Conservation (phyloP, 225 moss, liverwort and hornwort species). For the Antitrichia curtipendula region DNA sequence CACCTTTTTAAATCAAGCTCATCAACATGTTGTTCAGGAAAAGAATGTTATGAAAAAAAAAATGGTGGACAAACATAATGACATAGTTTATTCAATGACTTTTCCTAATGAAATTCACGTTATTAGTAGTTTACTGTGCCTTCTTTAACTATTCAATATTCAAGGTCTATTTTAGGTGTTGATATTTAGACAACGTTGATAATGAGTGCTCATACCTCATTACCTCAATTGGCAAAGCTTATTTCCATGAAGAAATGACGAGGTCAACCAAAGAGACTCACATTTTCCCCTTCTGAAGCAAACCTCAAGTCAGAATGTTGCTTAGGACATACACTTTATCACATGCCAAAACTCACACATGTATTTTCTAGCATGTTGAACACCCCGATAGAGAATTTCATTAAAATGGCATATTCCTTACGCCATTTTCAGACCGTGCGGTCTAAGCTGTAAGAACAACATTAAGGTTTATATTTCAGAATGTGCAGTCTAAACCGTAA, state of each 20-base stretch:
- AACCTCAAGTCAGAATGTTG: not conserved
- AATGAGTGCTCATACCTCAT: not conserved
- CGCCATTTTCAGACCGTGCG: too few relatives aligned
- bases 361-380: not conserved
- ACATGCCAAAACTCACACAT: not conserved
- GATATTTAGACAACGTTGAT: not conserved
- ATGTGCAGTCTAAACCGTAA: too few relatives aligned
- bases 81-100: not conserved
- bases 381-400: too few relatives aligned
- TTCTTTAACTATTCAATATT: not conserved
- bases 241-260: too few relatives aligned
- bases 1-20: not conserved
- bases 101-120: not conserved
- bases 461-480: too few relatives aligned
- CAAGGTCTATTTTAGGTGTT: not conserved
- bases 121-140: not conserved
- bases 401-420: too few relatives aligned
- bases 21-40: not conserved
- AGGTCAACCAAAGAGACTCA: not conserved
- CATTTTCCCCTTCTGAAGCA: not conserved
- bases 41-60: not conserved
- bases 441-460: too few relatives aligned
- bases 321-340: not conserved
- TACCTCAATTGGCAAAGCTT: not conserved
- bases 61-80: not conserved